Percentiles rank a stretch among this genome's conserved stretches.
Conservation (phyloP, 1,284 basidiomycete species). For the Trichosporon faecale region DNA sequence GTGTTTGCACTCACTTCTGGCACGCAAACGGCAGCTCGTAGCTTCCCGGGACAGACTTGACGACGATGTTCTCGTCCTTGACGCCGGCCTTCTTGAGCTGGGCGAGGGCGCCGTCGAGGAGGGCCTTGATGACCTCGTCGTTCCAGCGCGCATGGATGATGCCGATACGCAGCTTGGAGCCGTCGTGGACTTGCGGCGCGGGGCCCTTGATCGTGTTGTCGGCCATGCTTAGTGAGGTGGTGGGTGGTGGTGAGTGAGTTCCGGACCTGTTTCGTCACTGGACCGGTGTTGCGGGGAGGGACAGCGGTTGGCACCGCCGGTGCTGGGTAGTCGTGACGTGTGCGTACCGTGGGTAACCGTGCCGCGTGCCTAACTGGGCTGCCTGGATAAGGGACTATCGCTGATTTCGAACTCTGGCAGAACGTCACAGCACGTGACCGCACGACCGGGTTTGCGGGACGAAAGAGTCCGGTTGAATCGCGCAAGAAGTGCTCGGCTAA, state of each 20-base stretch:
- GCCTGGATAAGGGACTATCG: not conserved
- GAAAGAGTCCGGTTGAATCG: not conserved
- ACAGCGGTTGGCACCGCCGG: not conserved
- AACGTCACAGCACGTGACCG: not conserved
- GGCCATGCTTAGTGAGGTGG: constrained; percentile 33
- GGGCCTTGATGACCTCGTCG: constrained; percentile 74
- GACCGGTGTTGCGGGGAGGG: not conserved
- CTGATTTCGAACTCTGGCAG: not conserved
- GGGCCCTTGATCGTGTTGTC: constrained; percentile 68
- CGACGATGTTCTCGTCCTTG: constrained; percentile 80
- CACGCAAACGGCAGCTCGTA: constrained; percentile 88
- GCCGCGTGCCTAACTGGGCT: not conserved
- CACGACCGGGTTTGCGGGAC: not conserved
- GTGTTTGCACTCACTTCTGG: constrained; percentile 60
- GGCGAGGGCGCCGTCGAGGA: constrained; percentile 70
- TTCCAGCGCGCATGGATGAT: constrained; percentile 96
- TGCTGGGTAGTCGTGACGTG: not conserved
- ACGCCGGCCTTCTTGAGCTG: constrained; percentile 82
- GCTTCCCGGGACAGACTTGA: constrained; percentile 89
- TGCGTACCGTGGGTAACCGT: not conserved
- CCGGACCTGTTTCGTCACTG: constrained; percentile 4
- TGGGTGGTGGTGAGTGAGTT: not conserved
- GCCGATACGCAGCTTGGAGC: constrained; percentile 72
- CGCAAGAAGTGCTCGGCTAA: constrained; percentile 9
- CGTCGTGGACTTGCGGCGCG: constrained; percentile 66